Evolutionary conservation across 768 basidiomycete genomes (phyloP).

Genomic region (Megacollybia marginata): DNA sequence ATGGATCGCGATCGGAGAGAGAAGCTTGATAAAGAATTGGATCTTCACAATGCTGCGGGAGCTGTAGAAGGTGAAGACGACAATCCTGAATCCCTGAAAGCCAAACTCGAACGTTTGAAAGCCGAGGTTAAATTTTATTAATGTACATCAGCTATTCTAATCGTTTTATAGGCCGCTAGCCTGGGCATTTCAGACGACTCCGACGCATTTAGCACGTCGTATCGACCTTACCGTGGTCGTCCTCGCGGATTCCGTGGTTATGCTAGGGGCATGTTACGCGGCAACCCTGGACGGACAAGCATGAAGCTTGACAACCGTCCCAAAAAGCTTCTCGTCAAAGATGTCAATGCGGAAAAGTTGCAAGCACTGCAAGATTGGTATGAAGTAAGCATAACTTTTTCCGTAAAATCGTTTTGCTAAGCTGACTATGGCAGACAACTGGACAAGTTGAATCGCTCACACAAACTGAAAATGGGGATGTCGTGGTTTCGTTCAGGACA

Average conservation of each 20-base stretch:
- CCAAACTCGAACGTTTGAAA: constrained; percentile 68
- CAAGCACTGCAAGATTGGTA: constrained; percentile 77
- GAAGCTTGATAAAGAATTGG: constrained; percentile 78
- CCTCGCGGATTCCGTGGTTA: constrained; percentile 53
- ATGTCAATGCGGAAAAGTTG: constrained; percentile 40
- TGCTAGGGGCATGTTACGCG: constrained; percentile 56
- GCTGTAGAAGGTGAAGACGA: constrained; percentile 33
- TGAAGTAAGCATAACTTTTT: constrained; percentile 41
- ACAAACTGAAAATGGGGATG: constrained; percentile 42
- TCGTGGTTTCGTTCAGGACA: constrained; percentile 64
- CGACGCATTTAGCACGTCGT: constrained; percentile 30
- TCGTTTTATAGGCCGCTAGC: constrained; percentile 52
- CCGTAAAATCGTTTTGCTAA: background rate
- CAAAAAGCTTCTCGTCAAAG: constrained; percentile 71
- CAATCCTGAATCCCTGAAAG: constrained; percentile 64
- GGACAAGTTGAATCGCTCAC: constrained; percentile 69
- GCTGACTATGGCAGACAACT: constrained; percentile 36
- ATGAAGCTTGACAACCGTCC: constrained; percentile 92
- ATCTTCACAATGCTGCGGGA: constrained; percentile 45
- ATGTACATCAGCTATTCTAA: background rate
- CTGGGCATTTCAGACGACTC: constrained; percentile 58
- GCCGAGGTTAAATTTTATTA: constrained; percentile 52
- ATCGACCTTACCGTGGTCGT: constrained; percentile 68
- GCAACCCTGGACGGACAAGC: constrained; percentile 58
- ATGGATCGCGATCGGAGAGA: constrained; percentile 51